These are phyloP conservation scores for Dioscorea cayenensis DNA, from an alignment of 116 monocot genomes.

Conservation along the genomic window DNA sequence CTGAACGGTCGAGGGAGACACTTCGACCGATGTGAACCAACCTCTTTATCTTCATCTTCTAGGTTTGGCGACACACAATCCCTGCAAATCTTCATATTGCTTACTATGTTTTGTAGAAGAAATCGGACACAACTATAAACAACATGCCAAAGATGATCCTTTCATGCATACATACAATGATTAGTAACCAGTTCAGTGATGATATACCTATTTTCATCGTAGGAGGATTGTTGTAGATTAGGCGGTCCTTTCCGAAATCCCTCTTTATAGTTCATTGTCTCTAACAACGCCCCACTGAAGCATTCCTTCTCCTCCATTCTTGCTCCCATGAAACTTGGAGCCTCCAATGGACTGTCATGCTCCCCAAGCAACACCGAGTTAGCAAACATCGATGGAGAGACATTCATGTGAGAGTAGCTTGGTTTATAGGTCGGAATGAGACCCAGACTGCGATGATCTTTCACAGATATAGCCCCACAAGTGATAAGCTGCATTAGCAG, in stretches of 20 bases:
- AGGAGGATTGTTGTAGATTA: constrained; percentile 58
- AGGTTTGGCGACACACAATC: constrained; percentile 30
- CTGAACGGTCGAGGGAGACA: constrained; percentile 62
- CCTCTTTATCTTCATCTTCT: constrained; percentile 16
- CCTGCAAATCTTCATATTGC: constrained; percentile 24
- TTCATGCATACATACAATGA: not conserved
- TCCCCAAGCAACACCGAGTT: constrained; percentile 44
- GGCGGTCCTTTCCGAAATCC: constrained; percentile 26
- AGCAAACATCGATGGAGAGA: constrained; percentile 41
- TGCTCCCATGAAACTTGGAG: constrained; percentile 37
- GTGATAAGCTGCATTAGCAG: constrained; percentile 86
- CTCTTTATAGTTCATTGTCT: constrained; percentile 60
- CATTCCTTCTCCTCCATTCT: constrained; percentile 82
- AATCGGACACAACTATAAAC: no score
- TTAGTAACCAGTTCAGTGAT: not conserved
- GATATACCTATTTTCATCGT: constrained; percentile 71
- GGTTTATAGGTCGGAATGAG: constrained; percentile 57
- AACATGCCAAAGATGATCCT: no score
- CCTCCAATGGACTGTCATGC: constrained; percentile 51
- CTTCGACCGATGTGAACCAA: constrained; percentile 35
- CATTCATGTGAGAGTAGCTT: constrained; percentile 44
- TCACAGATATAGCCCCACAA: constrained; percentile 87
- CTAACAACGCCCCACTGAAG: constrained; percentile 91
- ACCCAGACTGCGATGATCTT: constrained; percentile 60
- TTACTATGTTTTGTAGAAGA: not conserved